A percentile compares a stretch with the other conserved stretches of the same genome.
These are phyloP conservation scores for Diutina siamensis DNA, from an alignment of 1,139 yeast species.

Conservation along the genomic window DNA sequence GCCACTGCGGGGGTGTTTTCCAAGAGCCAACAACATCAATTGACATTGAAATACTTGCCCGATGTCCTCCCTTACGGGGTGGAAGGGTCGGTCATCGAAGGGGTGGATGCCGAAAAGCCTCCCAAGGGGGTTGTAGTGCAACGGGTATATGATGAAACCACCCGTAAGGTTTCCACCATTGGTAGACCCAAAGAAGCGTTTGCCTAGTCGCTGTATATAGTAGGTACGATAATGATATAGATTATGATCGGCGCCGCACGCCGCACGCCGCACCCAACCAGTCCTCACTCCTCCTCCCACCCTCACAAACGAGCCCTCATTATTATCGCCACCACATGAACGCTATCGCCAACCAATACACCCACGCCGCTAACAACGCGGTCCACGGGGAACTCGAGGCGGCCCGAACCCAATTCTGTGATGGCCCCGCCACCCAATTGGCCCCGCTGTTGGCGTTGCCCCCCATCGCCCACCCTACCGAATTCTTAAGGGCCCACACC, in stretches of 20 bases:
- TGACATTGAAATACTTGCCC: constrained; percentile 22
- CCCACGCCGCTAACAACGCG: constrained; percentile 20
- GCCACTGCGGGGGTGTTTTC: constrained; percentile 26
- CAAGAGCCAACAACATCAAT: constrained; percentile 15
- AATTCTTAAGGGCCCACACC: constrained; percentile 92
- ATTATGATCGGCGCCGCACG: too few relatives aligned
- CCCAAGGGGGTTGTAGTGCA: constrained; percentile 24
- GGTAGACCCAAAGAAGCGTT: constrained; percentile 30
- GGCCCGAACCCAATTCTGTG: constrained; percentile 16
- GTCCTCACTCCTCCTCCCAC: too few relatives aligned
- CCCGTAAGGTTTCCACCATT: constrained; percentile 18
- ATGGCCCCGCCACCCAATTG: constrained; percentile 21
- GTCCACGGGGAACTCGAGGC: constrained; percentile 21
- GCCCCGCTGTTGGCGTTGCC: constrained; percentile 69
- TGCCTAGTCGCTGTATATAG: constrained; percentile 2
- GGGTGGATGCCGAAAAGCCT: constrained; percentile 18
- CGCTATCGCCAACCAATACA: constrained; percentile 28
- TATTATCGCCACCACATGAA: constrained; percentile 19
- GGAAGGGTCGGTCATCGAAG: constrained; percentile 24
- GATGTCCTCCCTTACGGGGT: constrained; percentile 22
- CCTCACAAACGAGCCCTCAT: too few relatives aligned
- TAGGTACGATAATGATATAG: neutral
- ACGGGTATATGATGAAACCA: constrained; percentile 21
- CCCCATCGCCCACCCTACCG: constrained; percentile 87
- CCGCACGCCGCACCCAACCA: too few relatives aligned